Evolutionary conservation across 495 filamentous ascomycete species (phyloP).

Genomic region (Pyrenula massariospora): DNA sequence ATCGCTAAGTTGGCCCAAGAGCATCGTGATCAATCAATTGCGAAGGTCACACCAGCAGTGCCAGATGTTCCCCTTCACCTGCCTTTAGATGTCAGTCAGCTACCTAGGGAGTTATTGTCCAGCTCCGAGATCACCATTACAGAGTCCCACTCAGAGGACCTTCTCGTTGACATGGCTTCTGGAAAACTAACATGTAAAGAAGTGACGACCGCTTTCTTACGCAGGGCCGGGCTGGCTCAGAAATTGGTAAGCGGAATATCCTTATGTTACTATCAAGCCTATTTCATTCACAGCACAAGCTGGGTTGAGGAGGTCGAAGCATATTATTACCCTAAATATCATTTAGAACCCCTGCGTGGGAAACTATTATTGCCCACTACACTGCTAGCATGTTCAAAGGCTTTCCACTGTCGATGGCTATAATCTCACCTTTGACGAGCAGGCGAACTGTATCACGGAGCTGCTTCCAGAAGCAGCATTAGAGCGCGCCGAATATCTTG

Average conservation of each 20-base stretch:
- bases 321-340: neutral
- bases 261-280: neutral
- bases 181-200: constrained; percentile 19
- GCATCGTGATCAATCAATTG: constrained; percentile 26
- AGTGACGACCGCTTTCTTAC: constrained; percentile 33
- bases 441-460: constrained; percentile 26
- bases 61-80: constrained; percentile 12
- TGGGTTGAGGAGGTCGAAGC: no score
- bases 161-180: constrained; percentile 21
- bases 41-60: constrained; percentile 20
- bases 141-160: constrained; percentile 18
- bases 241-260: constrained; percentile 16
- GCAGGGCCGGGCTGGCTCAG: constrained; percentile 31
- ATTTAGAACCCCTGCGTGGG: neutral
- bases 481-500: constrained; percentile 14
- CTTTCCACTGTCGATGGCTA: no score
- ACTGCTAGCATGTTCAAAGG: neutral
- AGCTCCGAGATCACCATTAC: constrained; percentile 25
- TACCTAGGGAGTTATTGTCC: constrained; percentile 26
- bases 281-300: neutral
- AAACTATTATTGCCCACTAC: no score
- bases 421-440: no score
- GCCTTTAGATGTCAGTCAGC: constrained; percentile 20
- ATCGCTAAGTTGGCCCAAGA: constrained; percentile 22
- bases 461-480: constrained; percentile 20